Conservation (phyloP, 2,329 filamentous ascomycete genomes). For the Colletotrichum chlorophyti region DNA sequence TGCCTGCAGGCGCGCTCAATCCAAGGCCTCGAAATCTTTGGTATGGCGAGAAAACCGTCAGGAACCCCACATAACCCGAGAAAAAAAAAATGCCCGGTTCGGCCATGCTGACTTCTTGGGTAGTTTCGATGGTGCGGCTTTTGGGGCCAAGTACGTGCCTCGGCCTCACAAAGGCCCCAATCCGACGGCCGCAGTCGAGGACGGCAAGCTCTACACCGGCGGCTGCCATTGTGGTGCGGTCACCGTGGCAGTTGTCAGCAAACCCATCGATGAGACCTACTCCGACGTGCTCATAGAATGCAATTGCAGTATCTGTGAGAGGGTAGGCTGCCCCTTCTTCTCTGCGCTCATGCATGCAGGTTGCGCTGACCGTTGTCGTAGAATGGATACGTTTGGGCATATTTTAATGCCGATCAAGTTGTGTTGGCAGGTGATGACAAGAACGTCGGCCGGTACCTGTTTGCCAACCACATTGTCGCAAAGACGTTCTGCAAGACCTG, state of each 20-base stretch:
- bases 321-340: slow-evolving; percentile 37
- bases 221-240: slow-evolving; percentile 62
- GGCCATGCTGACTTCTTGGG: slow-evolving; percentile 13
- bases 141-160: slow-evolving; percentile 40
- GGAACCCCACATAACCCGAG: slow-evolving; percentile 16
- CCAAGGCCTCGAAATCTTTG: slow-evolving; percentile 51
- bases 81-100: too few species aligned
- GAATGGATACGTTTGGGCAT: slow-evolving; percentile 53
- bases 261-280: slow-evolving; percentile 48
- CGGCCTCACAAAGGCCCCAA: slow-evolving; percentile 48
- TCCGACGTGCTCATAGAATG: slow-evolving; percentile 46
- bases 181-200: slow-evolving; percentile 45
- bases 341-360: background rate
- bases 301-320: slow-evolving; percentile 58
- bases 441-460: slow-evolving; percentile 47
- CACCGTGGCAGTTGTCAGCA: slow-evolving; percentile 48
- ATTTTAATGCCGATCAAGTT: slow-evolving; percentile 47
- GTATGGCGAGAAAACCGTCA: slow-evolving; percentile 44
- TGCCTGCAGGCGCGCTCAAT: slow-evolving; percentile 47
- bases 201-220: slow-evolving; percentile 51
- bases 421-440: slow-evolving; percentile 45
- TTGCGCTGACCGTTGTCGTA: slow-evolving; percentile 30
- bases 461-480: slow-evolving; percentile 36
- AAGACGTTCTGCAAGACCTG: slow-evolving; percentile 59
- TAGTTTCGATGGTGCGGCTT: slow-evolving; percentile 46